Percentiles rank a stretch among this genome's conserved stretches.
Conservation (phyloP, 306 rosid genomes). For the Vachellia collinsii region DNA sequence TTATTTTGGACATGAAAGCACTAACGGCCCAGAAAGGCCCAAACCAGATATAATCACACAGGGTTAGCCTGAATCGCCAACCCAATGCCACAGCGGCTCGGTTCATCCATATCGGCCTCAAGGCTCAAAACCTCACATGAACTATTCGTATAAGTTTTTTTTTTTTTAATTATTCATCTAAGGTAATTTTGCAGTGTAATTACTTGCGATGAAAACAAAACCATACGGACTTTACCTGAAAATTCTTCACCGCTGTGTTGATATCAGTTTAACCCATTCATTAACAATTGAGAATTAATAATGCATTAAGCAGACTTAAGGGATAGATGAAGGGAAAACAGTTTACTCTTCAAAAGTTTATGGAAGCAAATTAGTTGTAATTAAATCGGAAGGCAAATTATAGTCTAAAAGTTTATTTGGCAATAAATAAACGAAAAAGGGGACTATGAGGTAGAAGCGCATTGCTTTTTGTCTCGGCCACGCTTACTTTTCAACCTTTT, state of each 20-base stretch:
- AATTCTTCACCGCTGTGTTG: conserved; percentile 73
- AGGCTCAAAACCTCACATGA: not conserved
- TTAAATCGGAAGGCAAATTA: too few relatives aligned
- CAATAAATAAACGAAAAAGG: too few relatives aligned
- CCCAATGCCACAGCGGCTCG: not conserved
- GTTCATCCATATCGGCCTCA: not conserved
- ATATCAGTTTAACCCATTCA: not conserved
- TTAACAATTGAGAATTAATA: not conserved
- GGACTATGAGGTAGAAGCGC: too few relatives aligned
- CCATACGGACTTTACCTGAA: conserved; percentile 62
- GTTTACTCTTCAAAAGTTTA: conserved; percentile 87
- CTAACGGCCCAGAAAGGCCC: not conserved
- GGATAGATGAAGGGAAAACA: conserved; percentile 18
- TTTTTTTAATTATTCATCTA: too few relatives aligned
- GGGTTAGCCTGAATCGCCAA: not conserved
- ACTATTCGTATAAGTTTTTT: not conserved
- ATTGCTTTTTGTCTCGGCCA: not conserved
- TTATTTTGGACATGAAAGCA: not conserved
- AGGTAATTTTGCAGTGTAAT: conserved; percentile 1
- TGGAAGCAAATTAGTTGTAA: not conserved
- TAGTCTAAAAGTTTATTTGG: too few relatives aligned
- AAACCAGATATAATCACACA: not conserved
- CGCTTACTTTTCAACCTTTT: not conserved
- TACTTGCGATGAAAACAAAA: conserved; percentile 22
- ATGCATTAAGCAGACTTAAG: not conserved